Conservation (phyloP, 495 filamentous ascomycete species). For the Geopyxis carbonaria region DNA sequence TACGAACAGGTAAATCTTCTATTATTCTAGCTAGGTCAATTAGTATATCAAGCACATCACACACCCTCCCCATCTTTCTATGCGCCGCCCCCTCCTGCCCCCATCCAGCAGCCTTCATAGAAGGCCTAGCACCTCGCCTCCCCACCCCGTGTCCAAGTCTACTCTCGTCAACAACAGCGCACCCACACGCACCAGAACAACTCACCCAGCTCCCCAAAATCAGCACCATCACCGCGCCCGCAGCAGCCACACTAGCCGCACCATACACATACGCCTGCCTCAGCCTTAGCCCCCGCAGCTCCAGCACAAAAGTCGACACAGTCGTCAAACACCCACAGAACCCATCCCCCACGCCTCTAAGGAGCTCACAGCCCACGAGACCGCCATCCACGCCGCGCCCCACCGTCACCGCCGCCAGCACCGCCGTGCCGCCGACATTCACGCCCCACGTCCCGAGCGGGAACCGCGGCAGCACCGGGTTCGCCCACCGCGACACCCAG, state of each 20-base stretch:
- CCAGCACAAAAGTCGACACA: slow-evolving; percentile 79
- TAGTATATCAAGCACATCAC: no score
- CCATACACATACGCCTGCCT: slow-evolving; percentile 66
- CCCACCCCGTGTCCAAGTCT: no score
- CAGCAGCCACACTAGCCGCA: slow-evolving; percentile 41
- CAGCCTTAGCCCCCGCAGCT: slow-evolving; percentile 47
- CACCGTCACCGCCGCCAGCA: slow-evolving; percentile 34
- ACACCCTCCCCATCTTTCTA: no score
- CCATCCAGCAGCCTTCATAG: no score
- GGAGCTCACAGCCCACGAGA: slow-evolving; percentile 46
- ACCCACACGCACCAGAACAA: no score
- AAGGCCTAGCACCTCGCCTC: no score
- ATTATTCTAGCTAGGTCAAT: no score
- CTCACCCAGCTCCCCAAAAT: slow-evolving; percentile 50
- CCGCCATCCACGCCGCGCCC: slow-evolving; percentile 60
- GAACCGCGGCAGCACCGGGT: slow-evolving; percentile 48
- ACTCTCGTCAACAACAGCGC: no score
- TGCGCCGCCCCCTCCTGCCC: no score
- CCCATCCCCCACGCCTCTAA: slow-evolving; percentile 74
- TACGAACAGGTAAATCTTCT: no score
- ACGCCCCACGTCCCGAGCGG: slow-evolving; percentile 79
- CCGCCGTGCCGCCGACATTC: slow-evolving; percentile 57
- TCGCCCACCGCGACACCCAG: slow-evolving; percentile 49
- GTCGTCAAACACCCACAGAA: slow-evolving; percentile 86
- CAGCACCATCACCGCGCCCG: slow-evolving; percentile 47